Conservation (phyloP, 805 yeast genomes). For the Wickerhamiella kazuoi region DNA sequence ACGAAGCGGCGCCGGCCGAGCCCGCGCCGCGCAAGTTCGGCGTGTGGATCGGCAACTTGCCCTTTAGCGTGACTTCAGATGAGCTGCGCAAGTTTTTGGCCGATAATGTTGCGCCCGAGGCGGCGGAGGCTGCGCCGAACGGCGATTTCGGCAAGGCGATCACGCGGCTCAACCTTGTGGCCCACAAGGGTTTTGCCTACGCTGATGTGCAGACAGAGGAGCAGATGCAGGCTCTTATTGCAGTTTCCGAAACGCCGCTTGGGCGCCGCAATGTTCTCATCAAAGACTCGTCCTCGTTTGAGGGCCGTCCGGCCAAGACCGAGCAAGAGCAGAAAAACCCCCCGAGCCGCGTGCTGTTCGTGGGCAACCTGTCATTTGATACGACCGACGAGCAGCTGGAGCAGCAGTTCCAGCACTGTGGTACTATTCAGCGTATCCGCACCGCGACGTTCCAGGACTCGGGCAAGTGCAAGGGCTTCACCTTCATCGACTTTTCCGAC, state of each 20-base stretch:
- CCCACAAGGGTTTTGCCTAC: slow-evolving; percentile 65
- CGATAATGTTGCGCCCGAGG: too few relatives aligned
- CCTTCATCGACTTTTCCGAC: slow-evolving; percentile 71
- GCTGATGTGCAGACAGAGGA: slow-evolving; percentile 52
- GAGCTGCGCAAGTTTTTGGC: slow-evolving; percentile 50
- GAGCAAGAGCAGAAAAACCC: slow-evolving; percentile 45
- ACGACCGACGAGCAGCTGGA: slow-evolving; percentile 64
- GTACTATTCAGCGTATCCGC: slow-evolving; percentile 65
- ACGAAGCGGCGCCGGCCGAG: slow-evolving; percentile 14
- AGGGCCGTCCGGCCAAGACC: slow-evolving; percentile 62
- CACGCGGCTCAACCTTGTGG: slow-evolving; percentile 66
- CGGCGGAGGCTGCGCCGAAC: slow-evolving; percentile 25
- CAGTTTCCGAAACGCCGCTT: slow-evolving; percentile 50
- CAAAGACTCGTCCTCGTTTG: slow-evolving; percentile 62
- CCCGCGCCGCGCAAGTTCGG: slow-evolving; percentile 27
- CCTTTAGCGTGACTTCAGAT: slow-evolving; percentile 66
- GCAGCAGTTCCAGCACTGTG: slow-evolving; percentile 79
- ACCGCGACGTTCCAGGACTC: slow-evolving; percentile 97
- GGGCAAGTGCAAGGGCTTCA: slow-evolving; percentile 94
- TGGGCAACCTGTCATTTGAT: slow-evolving; percentile 85
- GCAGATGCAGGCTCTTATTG: slow-evolving; percentile 45
- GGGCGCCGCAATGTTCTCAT: slow-evolving; percentile 78
- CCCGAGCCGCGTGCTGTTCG: slow-evolving; percentile 75
- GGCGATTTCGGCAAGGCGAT: slow-evolving; percentile 35
- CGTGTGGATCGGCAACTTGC: slow-evolving; percentile 88